Evolutionary conservation across 805 yeast genomes (phyloP), one percentile per base, ranked within the genome.

Genomic region (Pichia sporocuriosa): DNA sequence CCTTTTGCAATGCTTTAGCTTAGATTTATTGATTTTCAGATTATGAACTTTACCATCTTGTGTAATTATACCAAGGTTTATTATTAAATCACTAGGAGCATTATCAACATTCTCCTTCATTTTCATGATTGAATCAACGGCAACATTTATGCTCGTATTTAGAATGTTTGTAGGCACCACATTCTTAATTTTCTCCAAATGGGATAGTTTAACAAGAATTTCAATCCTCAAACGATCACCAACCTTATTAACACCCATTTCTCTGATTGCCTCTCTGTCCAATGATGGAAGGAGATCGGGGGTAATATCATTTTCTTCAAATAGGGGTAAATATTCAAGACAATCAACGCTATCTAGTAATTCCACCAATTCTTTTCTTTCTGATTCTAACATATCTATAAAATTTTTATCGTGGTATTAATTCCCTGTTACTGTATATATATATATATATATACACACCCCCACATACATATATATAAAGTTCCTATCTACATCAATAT

Each of bases 221-320:
- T 81, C 76, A 10, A 90, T 61, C 23, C 82, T 67, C 17, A 90
- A 67, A 22, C 96, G 66, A 58, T 93, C 97, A 1, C 97, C 97
- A 13, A 90, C 75, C 49, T 77, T 81, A n/a, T 53, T 48, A 10
- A 90, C 61, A 0, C 96, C 95, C 10, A 93, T 57, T 43, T 82
- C 93, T 36, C 71, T 74, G 42, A 90, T 69, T 1, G 87, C 75
- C 6, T 63, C 67, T 32, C 72, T 68, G 53, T 85, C 95, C 33
- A 80, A 62, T 45, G 77, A 81, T 4, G 76, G 64, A 7, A 82
- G 50, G 6, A 81, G 61, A 39, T 78, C 84, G 19, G 68, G 64
- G 0, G 78, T 69, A 47, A 82, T 72, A 20, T 74, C 81, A 54
- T 79, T 67, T 15, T 73, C 72, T 19, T 50, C 52, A 45, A 62